These are phyloP conservation scores for Debaryomyces fabryi DNA, from an alignment of 1,139 yeast genomes.

Conservation along the genomic window DNA sequence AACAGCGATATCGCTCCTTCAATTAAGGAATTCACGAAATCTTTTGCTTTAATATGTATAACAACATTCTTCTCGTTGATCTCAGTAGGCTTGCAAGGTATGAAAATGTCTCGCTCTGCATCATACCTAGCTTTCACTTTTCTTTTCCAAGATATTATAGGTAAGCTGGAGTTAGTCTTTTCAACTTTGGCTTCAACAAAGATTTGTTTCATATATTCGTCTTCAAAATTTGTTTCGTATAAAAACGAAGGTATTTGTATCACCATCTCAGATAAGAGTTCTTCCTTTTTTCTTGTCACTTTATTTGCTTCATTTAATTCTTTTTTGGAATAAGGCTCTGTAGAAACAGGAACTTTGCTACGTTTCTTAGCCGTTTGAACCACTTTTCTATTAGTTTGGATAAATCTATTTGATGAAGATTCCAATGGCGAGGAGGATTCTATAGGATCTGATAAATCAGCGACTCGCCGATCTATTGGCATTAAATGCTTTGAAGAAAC, in stretches of 20 bases:
- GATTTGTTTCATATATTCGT: conserved; percentile 14
- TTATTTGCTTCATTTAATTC: conserved; percentile 54
- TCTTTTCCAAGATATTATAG: conserved; percentile 42
- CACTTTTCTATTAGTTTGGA: not conserved
- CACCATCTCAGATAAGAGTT: conserved; percentile 53
- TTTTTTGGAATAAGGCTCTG: conserved; percentile 23
- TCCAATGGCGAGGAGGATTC: conserved; percentile 5
- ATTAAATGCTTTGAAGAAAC: not conserved
- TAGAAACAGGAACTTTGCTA: conserved; percentile 11
- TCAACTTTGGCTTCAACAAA: conserved; percentile 18
- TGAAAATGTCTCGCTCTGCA: conserved; percentile 48
- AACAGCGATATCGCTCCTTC: conserved; percentile 21
- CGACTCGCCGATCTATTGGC: too few relatives aligned
- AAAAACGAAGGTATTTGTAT: conserved; percentile 30
- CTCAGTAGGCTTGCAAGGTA: conserved; percentile 49
- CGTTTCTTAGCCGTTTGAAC: not conserved
- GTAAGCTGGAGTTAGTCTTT: conserved; percentile 17
- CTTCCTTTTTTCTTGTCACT: conserved; percentile 50
- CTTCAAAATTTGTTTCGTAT: conserved; percentile 14
- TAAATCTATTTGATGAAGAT: not conserved
- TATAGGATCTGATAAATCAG: conserved; percentile 12
- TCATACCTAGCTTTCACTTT: conserved; percentile 45
- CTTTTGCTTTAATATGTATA: conserved; percentile 49
- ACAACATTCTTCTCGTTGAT: conserved; percentile 47
- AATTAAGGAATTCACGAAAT: conserved; percentile 40